Base-by-base conservation (phyloP, 768 basidiomycete species). In the Leccinum variicolor region DNA sequence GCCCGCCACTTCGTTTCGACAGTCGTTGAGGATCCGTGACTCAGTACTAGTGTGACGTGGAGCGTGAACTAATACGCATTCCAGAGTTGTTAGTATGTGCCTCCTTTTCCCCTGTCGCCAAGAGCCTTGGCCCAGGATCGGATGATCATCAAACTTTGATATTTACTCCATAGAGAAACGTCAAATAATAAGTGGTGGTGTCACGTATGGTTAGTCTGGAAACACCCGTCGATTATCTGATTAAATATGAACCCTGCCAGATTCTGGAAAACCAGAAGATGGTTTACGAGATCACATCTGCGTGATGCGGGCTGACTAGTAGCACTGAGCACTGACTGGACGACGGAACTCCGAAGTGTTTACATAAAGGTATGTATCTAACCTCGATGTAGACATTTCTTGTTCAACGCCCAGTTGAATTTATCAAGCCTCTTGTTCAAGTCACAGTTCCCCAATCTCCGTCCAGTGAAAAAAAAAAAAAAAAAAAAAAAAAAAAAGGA, bases 131-230 rank as follows among this genome's bases (percentile, higher is more conserved):
- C 31, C 11, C 31, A 31, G 56, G n/a, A 26, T 53, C 62, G 29
- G 31, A 31, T 31, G 58, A 63, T 60, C 62, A 49, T 47, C 52
- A 60, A 64, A 14, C 9, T 15, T 29, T 50, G 21, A 34, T 19
- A n/a, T 7, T 10, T 48, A 50, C 51, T 48, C 41, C 17, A 17
- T 39, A 26, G n/a, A 43, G 21, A 56, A 36, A 19, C 31, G 26
- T 34, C n/a, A 23, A 19, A 23, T 34, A 9, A 21, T n/a, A 29
- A 34, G 14, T 34, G 6, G 6, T 14, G 17, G 23, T 33, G 31
- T 36, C 36, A 15, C 29, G 17, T 28, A 21, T 52, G 7, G 7
- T 14, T 10, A 5, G n/a, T 41, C 36, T n/a, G 39, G 39, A n/a
- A n/a, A n/a, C n/a, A 19, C 10, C 39, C n/a, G 10, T 41, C n/a